Conservation (phyloP, 176 grass and related monocot genomes). For the Avena insularis region DNA sequence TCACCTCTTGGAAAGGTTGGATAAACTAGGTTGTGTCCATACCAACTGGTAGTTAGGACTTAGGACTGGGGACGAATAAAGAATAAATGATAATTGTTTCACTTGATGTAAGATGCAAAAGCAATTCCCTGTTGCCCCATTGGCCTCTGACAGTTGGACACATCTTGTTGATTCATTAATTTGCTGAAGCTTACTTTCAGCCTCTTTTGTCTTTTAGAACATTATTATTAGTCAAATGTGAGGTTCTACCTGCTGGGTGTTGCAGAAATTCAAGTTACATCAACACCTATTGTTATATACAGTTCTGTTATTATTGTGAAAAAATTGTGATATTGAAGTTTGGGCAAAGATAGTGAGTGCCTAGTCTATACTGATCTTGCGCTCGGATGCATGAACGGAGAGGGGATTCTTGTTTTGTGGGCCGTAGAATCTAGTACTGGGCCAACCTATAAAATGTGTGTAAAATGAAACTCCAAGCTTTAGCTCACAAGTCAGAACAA, state of each 20-base stretch:
- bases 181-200: neutral
- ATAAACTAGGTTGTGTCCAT: neutral
- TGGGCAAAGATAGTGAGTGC: neutral
- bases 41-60: neutral
- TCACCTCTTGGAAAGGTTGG: neutral
- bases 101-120: neutral
- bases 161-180: neutral
- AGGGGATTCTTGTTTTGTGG: neutral
- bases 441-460: neutral
- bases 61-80: neutral
- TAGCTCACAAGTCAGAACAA: neutral
- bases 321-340: neutral
- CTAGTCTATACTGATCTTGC: neutral
- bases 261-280: neutral
- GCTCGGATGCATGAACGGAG: neutral
- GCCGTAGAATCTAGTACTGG: neutral
- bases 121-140: neutral
- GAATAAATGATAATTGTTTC: neutral
- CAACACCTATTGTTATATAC: neutral
- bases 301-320: neutral
- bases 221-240: neutral
- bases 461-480: neutral
- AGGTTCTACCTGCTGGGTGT: neutral
- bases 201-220: neutral
- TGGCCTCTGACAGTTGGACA: neutral